Percentiles rank a stretch among this genome's conserved stretches.
phyloP scores from a whole-genome alignment of 2,329 filamentous ascomycete genomes.

The Pseudogymnoascus sp. region DNA sequence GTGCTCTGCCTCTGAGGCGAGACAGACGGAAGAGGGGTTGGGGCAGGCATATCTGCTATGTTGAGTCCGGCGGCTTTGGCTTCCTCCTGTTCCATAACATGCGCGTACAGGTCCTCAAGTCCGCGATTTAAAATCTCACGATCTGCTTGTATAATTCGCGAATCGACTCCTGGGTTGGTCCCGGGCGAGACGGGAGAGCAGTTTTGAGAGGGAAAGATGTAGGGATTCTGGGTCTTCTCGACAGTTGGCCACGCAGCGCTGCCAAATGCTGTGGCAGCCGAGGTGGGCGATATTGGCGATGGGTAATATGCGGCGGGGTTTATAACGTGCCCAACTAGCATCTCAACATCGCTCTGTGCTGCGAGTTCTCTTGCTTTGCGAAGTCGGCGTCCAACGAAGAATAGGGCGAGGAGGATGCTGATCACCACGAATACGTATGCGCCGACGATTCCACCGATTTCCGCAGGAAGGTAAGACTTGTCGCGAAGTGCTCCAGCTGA shows the following conservation, averaged over 20 bases:
- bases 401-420: conserved; percentile 58
- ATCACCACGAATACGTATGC: conserved; percentile 73
- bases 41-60: conserved; percentile 35
- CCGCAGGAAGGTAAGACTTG: conserved; percentile 59
- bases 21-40: conserved; percentile 24
- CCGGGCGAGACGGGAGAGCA: conserved; percentile 21
- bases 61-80: conserved; percentile 49
- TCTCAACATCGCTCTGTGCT: conserved; percentile 25
- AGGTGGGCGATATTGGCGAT: conserved; percentile 28
- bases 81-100: conserved; percentile 83
- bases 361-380: conserved; percentile 24
- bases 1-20: conserved; percentile 24
- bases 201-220: conserved; percentile 36
- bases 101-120: conserved; percentile 82
- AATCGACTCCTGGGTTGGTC: conserved; percentile 64
- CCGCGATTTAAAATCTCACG: conserved; percentile 68
- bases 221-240: conserved; percentile 32
- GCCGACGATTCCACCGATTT: conserved; percentile 76
- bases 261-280: conserved; percentile 12
- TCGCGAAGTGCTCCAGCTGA: conserved; percentile 52
- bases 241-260: conserved; percentile 46
- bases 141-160: conserved; percentile 65
- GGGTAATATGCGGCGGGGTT: conserved; percentile 35
- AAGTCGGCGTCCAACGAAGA: conserved; percentile 51
- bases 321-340: conserved; percentile 25